phyloP scores from a whole-genome alignment of 1,139 yeast genomes.

The Arxiozyma telluris region DNA sequence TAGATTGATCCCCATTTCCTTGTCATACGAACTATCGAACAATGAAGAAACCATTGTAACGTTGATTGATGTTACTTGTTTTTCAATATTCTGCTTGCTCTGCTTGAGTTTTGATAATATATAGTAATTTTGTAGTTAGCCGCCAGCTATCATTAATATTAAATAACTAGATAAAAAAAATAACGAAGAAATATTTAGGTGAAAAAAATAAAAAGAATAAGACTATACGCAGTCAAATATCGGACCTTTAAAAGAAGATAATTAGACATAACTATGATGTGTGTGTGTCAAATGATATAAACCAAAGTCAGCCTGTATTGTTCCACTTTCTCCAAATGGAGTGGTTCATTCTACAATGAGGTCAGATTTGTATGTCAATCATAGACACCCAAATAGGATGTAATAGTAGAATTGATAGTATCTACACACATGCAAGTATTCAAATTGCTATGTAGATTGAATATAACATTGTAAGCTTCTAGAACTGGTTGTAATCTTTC shows the following conservation, averaged over 20 bases:
- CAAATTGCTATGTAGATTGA: not conserved
- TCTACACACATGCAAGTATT: not conserved
- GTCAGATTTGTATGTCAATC: too few relatives aligned
- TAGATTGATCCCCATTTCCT: not conserved
- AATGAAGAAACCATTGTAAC: conserved; percentile 1
- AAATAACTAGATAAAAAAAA: too few relatives aligned
- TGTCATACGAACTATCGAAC: not conserved
- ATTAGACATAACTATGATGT: too few relatives aligned
- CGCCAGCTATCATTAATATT: not conserved
- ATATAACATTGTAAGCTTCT: too few relatives aligned
- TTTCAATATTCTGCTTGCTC: not conserved
- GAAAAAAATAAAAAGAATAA: not conserved
- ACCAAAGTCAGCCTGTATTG: not conserved
- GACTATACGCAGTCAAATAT: not conserved
- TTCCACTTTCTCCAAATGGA: not conserved
- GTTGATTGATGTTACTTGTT: not conserved
- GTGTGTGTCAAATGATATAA: too few relatives aligned
- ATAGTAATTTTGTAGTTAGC: not conserved
- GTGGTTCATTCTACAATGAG: not conserved
- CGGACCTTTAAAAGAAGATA: too few relatives aligned
- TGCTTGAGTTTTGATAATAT: not conserved
- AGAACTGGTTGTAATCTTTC: too few relatives aligned
- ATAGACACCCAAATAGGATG: too few relatives aligned
- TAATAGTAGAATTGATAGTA: not conserved
- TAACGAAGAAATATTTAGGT: not conserved